Percentiles rank a stretch among this genome's conserved stretches.
Evolutionary conservation across 768 basidiomycete species (phyloP).

Genomic region (Paxillus rubicundulus): DNA sequence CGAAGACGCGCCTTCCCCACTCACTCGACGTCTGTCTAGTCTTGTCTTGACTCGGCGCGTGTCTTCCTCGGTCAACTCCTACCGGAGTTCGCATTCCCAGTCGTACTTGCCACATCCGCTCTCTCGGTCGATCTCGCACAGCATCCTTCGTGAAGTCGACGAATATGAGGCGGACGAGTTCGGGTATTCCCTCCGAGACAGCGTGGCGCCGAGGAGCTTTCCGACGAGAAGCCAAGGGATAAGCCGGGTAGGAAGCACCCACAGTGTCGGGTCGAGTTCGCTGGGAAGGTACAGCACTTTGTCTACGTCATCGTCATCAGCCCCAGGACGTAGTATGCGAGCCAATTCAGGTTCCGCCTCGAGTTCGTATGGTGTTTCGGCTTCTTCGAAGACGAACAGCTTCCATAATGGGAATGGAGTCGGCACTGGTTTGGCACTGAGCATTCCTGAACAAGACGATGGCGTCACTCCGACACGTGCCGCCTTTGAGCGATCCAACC

Average conservation of each 20-base stretch:
- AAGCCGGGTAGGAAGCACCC: slow-evolving; percentile 20
- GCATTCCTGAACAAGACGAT: slow-evolving; percentile 30
- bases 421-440: slow-evolving; percentile 20
- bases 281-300: slow-evolving; percentile 22
- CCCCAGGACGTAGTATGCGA: slow-evolving; percentile 7
- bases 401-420: neutral
- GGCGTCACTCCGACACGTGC: slow-evolving; percentile 30
- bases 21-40: slow-evolving; percentile 60
- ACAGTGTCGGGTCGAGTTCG: slow-evolving; percentile 21
- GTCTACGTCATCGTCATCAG: slow-evolving; percentile 24
- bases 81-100: slow-evolving; percentile 15
- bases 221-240: slow-evolving; percentile 20
- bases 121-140: slow-evolving; percentile 29
- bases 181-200: slow-evolving; percentile 14
- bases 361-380: slow-evolving; percentile 13
- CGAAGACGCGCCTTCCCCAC: slow-evolving; percentile 67
- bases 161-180: slow-evolving; percentile 25
- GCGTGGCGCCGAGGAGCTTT: slow-evolving; percentile 17
- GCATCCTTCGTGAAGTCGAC: slow-evolving; percentile 30
- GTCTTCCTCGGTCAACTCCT: slow-evolving; percentile 42
- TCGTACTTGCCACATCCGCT: slow-evolving; percentile 14
- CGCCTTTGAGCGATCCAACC: slow-evolving; percentile 26
- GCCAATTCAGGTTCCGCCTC: slow-evolving; percentile 19
- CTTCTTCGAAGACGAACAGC: slow-evolving; percentile 14
- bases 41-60: slow-evolving; percentile 49